Base-by-base conservation (phyloP, 2,329 filamentous ascomycete species). In the Plenodomus biglobosus region DNA sequence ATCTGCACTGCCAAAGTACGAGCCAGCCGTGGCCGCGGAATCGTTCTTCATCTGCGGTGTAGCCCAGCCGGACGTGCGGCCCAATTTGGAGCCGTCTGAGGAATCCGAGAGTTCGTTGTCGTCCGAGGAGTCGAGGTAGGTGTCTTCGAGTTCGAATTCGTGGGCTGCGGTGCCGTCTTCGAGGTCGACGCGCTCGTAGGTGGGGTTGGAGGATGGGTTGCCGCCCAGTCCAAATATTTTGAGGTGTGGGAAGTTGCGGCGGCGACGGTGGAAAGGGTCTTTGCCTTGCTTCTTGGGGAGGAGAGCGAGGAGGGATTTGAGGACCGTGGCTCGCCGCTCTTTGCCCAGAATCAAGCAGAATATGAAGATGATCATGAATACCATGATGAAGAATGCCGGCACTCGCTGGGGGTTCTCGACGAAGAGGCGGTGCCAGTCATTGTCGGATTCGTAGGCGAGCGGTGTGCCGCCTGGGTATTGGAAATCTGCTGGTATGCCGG, bases 301-400 rank as follows among this genome's bases (percentile, higher is more conserved):
- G 20, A 71, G 47, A 51, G 79, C 80, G 36, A 75, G 72, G 35
- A 88, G 48, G 58, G 80, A 83, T 55, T 80, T 75, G 54, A 81
- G 82, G 6, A 88, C 54, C 10, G 61, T 58, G 37, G 79, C 78
- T 44, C 90, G 82, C 42, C 90, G 82, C 52, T 94, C 90, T 44
- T 89, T 85, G 50, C 90, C 92, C 53, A 89, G 84, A 56, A 96
- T 81, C 46, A 95, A 76, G 68, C 88, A 92, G 7, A 78, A 76
- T 16, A 87, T 77, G 22, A 92, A 72, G 17, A 87, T 62, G 20
- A 96, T 61, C 49, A 96, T 81, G 24, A 94, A 58, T 15, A 95
- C 60, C 66, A 96, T 86, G n/a, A 92, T 75, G 16, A 96, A 67
- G 46, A 96, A 80, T 0, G 88, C 85, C 0, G 88, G 86, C 2